Evolutionary conservation across 345 rosid species (phyloP).

Genomic region (Euphorbia lathyris): DNA sequence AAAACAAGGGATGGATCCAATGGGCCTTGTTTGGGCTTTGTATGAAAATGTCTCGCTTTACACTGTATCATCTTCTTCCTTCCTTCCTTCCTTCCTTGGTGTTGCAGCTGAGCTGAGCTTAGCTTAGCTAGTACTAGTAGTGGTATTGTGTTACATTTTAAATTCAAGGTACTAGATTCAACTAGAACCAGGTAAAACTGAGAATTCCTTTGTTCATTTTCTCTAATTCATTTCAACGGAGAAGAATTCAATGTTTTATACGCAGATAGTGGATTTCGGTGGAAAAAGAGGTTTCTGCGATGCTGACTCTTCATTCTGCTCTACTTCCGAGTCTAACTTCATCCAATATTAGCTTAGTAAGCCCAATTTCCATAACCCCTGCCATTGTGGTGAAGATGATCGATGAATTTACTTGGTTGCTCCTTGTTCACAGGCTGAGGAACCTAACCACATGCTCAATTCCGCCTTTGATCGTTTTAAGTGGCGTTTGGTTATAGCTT

Average conservation of each 20-base stretch:
- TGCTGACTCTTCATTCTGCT: constrained; percentile 31
- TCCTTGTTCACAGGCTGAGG: constrained; percentile 21
- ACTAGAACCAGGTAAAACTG: no score
- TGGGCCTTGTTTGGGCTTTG: no score
- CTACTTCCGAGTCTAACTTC: constrained; percentile 21
- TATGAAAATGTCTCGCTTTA: no score
- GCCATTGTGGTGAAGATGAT: not conserved
- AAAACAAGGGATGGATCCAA: no score
- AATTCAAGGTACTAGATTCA: no score
- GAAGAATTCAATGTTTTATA: not conserved
- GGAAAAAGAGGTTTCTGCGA: constrained; percentile 13
- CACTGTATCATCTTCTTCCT: no score
- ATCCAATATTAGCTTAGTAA: constrained; percentile 10
- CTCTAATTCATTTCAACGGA: not conserved
- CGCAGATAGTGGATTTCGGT: no score
- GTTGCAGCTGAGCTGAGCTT: no score
- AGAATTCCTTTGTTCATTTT: not conserved
- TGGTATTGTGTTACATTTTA: no score
- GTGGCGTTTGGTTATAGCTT: constrained; percentile 84
- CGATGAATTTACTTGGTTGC: not conserved
- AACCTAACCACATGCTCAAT: constrained; percentile 23
- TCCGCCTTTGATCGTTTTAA: constrained; percentile 34
- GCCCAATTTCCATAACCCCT: not conserved
- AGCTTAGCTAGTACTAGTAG: no score
- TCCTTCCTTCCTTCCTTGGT: no score